Percentiles rank a stretch among this genome's conserved stretches.
Conservation (phyloP, 2,329 filamentous ascomycete species). For the Keithomyces neogunnii region DNA sequence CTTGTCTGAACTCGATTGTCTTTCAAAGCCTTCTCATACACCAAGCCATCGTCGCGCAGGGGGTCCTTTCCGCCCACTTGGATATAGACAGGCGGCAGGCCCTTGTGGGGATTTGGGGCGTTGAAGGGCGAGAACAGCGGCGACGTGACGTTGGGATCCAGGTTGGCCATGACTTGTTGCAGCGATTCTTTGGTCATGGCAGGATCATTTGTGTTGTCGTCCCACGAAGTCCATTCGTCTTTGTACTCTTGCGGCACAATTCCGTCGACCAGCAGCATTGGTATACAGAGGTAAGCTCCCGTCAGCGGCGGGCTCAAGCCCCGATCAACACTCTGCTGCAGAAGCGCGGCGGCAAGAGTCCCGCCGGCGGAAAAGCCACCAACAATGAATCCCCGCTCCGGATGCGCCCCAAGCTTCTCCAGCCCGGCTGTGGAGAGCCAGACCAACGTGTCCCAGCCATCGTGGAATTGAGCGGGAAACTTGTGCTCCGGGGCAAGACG, state of each 20-base stretch:
- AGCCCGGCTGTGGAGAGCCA: conserved; percentile 4
- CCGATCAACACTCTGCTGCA: conserved; percentile 3
- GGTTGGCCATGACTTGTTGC: not conserved
- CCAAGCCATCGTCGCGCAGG: conserved; percentile 41
- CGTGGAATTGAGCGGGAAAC: conserved; percentile 33
- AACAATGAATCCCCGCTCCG: conserved; percentile 7
- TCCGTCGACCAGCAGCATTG: not conserved
- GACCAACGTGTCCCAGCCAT: conserved; percentile 27
- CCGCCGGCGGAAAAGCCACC: conserved; percentile 12
- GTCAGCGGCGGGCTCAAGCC: conserved; percentile 10
- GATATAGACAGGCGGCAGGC: conserved; percentile 37
- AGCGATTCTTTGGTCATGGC: not conserved
- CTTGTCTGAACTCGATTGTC: conserved; percentile 34
- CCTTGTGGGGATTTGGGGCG: conserved; percentile 18
- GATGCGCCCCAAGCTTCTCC: too few relatives aligned
- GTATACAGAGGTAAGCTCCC: conserved; percentile 15
- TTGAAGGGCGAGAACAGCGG: conserved; percentile 24
- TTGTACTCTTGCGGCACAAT: not conserved
- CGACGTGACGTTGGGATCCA: conserved; percentile 17
- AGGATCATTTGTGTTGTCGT: not conserved
- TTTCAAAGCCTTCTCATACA: conserved; percentile 39
- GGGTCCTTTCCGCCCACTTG: conserved; percentile 43
- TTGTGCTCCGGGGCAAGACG: conserved; percentile 36
- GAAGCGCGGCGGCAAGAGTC: conserved; percentile 9
- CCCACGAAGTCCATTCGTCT: not conserved